A percentile compares a stretch with the other conserved stretches of the same genome.
phyloP scores from a whole-genome alignment of 2,329 filamentous ascomycete genomes.

The Aspergillus ochraceoroseus region DNA sequence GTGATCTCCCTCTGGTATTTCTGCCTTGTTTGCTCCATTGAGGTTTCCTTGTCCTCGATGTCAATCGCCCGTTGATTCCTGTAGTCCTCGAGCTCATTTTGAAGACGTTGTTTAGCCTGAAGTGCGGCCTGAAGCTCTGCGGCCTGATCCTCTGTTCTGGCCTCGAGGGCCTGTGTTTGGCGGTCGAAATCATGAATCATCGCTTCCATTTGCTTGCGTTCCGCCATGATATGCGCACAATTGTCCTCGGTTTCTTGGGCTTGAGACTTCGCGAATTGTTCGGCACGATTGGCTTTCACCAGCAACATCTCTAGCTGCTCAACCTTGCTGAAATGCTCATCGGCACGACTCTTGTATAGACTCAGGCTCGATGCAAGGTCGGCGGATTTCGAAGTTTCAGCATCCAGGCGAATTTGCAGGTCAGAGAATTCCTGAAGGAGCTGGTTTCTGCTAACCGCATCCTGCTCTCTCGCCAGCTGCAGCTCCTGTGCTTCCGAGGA shows the following conservation, averaged over 20 bases:
- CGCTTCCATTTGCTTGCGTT: conserved; percentile 83
- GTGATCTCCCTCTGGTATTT: conserved; percentile 95
- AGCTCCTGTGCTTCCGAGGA: conserved; percentile 80
- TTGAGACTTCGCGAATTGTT: conserved; percentile 89
- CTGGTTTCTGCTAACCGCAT: conserved; percentile 79
- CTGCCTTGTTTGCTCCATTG: conserved; percentile 92
- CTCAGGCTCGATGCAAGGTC: conserved; percentile 80
- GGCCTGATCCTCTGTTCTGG: conserved; percentile 83
- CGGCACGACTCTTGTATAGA: conserved; percentile 84
- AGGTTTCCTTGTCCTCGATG: conserved; percentile 92
- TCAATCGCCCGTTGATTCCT: conserved; percentile 91
- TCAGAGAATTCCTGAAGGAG: conserved; percentile 89
- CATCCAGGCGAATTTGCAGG: conserved; percentile 85
- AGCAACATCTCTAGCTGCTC: conserved; percentile 96
- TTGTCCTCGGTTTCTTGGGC: conserved; percentile 87
- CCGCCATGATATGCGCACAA: conserved; percentile 82
- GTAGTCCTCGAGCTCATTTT: conserved; percentile 97
- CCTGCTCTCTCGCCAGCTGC: conserved; percentile 72
- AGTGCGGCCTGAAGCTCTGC: conserved; percentile 80
- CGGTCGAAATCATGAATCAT: conserved; percentile 85
- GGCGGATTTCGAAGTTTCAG: conserved; percentile 75
- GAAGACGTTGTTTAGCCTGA: conserved; percentile 87
- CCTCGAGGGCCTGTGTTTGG: conserved; percentile 83
- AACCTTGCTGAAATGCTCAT: conserved; percentile 95
- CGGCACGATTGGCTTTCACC: conserved; percentile 82